A percentile compares a stretch with the other conserved stretches of the same genome.
phyloP scores from a whole-genome alignment of 805 yeast genomes.

The Saccharomycopsis malanga region DNA sequence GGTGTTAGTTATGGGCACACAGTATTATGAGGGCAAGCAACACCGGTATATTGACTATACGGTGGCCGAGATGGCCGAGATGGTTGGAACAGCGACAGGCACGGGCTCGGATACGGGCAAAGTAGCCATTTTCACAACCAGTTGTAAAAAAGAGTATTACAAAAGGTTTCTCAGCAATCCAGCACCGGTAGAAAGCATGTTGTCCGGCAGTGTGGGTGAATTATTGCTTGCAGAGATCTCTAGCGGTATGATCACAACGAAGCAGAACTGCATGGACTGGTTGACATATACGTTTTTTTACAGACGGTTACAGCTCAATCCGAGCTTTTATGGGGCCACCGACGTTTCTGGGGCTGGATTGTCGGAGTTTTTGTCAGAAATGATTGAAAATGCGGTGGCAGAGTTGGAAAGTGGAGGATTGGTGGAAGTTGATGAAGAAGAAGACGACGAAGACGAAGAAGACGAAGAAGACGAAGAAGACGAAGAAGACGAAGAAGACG shows the following conservation, averaged over 20 bases:
- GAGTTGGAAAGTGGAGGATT: conserved; percentile 57
- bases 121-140: conserved; percentile 51
- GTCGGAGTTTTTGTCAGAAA: conserved; percentile 76
- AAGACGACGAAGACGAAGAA: conserved; percentile 31
- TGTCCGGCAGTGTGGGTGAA: conserved; percentile 56
- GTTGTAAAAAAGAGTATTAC: conserved; percentile 53
- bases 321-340: conserved; percentile 78
- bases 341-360: conserved; percentile 60
- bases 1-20: conserved; percentile 66
- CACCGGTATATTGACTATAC: conserved; percentile 65
- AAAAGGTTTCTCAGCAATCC: conserved; percentile 65
- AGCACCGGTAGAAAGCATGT: conserved; percentile 75
- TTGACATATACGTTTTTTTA: conserved; percentile 77
- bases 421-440: conserved; percentile 47
- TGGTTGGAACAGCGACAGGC: conserved; percentile 43
- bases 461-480: conserved; percentile 30
- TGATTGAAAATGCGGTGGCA: conserved; percentile 62
- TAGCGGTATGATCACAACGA: conserved; percentile 49
- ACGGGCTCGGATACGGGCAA: conserved; percentile 29
- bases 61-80: conserved; percentile 54
- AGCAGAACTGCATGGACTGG: conserved; percentile 91
- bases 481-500: conserved; percentile 30
- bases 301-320: conserved; percentile 72
- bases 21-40: conserved; percentile 63
- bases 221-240: conserved; percentile 68